Percentiles rank a stretch among this genome's conserved stretches.
These are phyloP conservation scores for Polytolypa hystricis DNA, from an alignment of 2,329 filamentous ascomycete genomes.

Conservation along the genomic window DNA sequence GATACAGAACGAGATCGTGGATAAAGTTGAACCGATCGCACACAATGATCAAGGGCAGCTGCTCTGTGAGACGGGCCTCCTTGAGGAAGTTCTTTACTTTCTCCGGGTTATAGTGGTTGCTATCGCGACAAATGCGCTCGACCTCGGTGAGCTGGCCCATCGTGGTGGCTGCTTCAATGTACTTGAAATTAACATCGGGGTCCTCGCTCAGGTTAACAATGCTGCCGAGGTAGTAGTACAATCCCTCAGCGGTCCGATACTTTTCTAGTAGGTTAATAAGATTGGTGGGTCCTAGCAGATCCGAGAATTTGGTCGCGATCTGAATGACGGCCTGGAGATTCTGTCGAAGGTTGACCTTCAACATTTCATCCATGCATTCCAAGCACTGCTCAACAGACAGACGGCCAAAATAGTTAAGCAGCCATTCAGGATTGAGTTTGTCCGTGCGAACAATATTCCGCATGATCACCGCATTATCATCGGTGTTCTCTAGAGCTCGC, in stretches of 20 bases:
- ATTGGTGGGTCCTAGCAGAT: slow-evolving; percentile 74
- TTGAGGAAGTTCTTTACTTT: slow-evolving; percentile 99
- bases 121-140: slow-evolving; percentile 92
- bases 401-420: slow-evolving; percentile 85
- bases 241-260: slow-evolving; percentile 90
- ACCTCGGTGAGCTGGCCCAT: slow-evolving; percentile 93
- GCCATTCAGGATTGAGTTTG: slow-evolving; percentile 82
- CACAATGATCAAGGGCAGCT: slow-evolving; percentile 92
- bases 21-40: slow-evolving; percentile 99
- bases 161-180: slow-evolving; percentile 90
- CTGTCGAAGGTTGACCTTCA: slow-evolving; percentile 91
- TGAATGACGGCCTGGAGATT: slow-evolving; percentile 92
- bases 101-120: slow-evolving; percentile 77
- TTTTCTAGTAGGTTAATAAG: slow-evolving; percentile 94
- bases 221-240: slow-evolving; percentile 96
- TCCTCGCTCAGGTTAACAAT: slow-evolving; percentile 97
- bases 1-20: slow-evolving; percentile 87
- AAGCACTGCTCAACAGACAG: slow-evolving; percentile 91
- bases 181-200: slow-evolving; percentile 95
- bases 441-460: slow-evolving; percentile 73
- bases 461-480: slow-evolving; percentile 82
- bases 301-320: slow-evolving; percentile 94
- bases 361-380: slow-evolving; percentile 91
- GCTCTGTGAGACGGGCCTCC: slow-evolving; percentile 82
- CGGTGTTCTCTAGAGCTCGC: slow-evolving; percentile 86